phyloP scores from a whole-genome alignment of 495 filamentous ascomycete genomes.

The Hypoxylon intermedium region DNA sequence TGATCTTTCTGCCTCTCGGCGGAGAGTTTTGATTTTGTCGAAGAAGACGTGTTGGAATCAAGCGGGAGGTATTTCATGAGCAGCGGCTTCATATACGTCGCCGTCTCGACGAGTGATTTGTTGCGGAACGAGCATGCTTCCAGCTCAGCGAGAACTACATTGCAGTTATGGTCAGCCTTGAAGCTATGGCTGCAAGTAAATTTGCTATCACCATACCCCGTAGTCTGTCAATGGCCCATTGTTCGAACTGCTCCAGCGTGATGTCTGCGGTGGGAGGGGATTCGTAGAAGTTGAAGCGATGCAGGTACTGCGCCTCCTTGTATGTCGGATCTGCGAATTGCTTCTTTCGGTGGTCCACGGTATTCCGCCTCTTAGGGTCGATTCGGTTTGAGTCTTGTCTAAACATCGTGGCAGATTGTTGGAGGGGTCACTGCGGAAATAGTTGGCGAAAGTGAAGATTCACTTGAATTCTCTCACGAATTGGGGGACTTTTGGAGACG shows the following conservation, averaged over 20 bases:
- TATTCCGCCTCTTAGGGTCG: slow-evolving; percentile 78
- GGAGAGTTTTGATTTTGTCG: slow-evolving; percentile 56
- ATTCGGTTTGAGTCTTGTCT: slow-evolving; percentile 75
- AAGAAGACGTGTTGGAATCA: slow-evolving; percentile 72
- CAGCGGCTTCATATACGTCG: slow-evolving; percentile 76
- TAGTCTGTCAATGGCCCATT: slow-evolving; percentile 97
- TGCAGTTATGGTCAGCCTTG: slow-evolving; percentile 19
- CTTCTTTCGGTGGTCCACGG: slow-evolving; percentile 78
- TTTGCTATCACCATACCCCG: slow-evolving; percentile 59
- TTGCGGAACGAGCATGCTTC: slow-evolving; percentile 97
- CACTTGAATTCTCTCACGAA: slow-evolving; percentile 11
- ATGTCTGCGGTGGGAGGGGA: slow-evolving; percentile 90
- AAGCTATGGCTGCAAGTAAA: background rate
- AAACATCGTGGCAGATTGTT: slow-evolving; percentile 65
- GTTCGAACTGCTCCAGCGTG: slow-evolving; percentile 96
- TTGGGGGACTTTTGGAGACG: slow-evolving; percentile 22
- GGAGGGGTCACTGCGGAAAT: background rate
- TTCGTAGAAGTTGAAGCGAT: slow-evolving; percentile 91
- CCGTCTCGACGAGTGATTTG: slow-evolving; percentile 78
- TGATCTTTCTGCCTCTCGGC: slow-evolving; percentile 93
- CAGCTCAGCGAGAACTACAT: slow-evolving; percentile 86
- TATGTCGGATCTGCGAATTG: slow-evolving; percentile 80
- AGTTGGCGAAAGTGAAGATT: background rate
- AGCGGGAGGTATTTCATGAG: slow-evolving; percentile 88
- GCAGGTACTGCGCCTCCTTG: slow-evolving; percentile 76